Evolutionary conservation across 2,329 filamentous ascomycete species (phyloP).

Genomic region (Hymenoscyphus fraxineus): DNA sequence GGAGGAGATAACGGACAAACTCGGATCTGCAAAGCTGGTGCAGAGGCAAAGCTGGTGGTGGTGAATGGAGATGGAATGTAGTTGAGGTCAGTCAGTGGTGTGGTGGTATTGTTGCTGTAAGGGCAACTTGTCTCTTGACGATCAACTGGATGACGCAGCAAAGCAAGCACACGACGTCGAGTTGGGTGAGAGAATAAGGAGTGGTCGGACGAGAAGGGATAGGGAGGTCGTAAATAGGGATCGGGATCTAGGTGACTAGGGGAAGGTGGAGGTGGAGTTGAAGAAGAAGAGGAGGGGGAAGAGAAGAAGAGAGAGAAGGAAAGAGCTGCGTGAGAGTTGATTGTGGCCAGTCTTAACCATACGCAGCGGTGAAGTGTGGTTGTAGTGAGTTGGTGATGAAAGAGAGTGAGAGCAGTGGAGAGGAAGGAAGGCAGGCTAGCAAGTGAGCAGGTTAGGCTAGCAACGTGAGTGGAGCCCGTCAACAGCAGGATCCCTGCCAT

Average conservation of each 20-base stretch:
- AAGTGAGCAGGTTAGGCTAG: background rate
- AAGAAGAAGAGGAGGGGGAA: constrained; percentile 35
- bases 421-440: constrained; percentile 6
- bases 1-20: constrained; percentile 3
- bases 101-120: constrained; percentile 23
- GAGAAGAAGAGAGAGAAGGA: constrained; percentile 35
- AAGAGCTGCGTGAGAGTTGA: constrained; percentile 33
- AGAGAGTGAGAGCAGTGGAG: constrained; percentile 13
- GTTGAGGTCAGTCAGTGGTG: constrained; percentile 6
- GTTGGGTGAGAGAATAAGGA: background rate
- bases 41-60: constrained; percentile 9
- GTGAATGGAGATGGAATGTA: constrained; percentile 12
- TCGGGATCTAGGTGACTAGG: constrained; percentile 15
- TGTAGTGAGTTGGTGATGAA: constrained; percentile 16
- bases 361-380: constrained; percentile 17
- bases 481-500: background rate
- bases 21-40: constrained; percentile 9
- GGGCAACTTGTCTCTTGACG: constrained; percentile 17
- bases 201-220: constrained; percentile 16
- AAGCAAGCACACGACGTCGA: background rate
- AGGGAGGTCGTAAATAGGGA: constrained; percentile 13
- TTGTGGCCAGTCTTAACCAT: constrained; percentile 30
- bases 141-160: constrained; percentile 25
- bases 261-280: constrained; percentile 19
- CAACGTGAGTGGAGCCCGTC: background rate